phyloP scores from a whole-genome alignment of 2,329 filamentous ascomycete species.

The Fusarium acutatum region DNA sequence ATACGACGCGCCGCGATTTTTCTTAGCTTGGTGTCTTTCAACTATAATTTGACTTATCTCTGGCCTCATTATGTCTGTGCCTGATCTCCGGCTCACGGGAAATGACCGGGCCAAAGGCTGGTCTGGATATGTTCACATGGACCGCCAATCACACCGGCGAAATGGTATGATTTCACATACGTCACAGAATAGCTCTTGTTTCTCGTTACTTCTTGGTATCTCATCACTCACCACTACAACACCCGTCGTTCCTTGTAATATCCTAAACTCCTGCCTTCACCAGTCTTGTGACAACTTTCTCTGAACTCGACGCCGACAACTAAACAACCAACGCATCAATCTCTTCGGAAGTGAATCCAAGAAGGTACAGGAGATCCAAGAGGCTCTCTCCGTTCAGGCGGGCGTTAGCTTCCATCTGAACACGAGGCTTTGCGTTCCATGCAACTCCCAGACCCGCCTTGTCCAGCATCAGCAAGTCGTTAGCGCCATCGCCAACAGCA shows the following conservation, averaged over 20 bases:
- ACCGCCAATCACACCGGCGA: not conserved
- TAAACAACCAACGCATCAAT: conserved; percentile 41
- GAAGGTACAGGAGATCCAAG: conserved; percentile 76
- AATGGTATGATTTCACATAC: not conserved
- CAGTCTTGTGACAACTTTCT: conserved; percentile 14
- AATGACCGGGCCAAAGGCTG: not conserved
- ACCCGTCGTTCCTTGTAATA: conserved; percentile 23
- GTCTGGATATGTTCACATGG: not conserved
- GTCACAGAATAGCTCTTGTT: not conserved
- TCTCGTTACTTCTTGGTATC: conserved; percentile 36
- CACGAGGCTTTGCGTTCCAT: conserved; percentile 84
- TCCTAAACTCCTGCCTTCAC: conserved; percentile 17
- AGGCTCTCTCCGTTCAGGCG: conserved; percentile 76
- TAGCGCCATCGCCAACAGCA: conserved; percentile 83
- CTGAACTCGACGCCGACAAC: not conserved
- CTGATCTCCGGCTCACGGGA: not conserved
- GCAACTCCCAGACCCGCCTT: conserved; percentile 80
- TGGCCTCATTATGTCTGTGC: not conserved
- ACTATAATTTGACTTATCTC: conserved; percentile 22
- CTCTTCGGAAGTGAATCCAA: conserved; percentile 76
- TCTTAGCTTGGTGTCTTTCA: conserved; percentile 36
- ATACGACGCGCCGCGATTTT: conserved; percentile 33
- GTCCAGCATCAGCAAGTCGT: conserved; percentile 82
- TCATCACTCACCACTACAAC: conserved; percentile 28
- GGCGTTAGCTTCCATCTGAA: conserved; percentile 79